Base-by-base conservation (phyloP, 1,139 yeast genomes). In the Blastobotrys niveus region DNA sequence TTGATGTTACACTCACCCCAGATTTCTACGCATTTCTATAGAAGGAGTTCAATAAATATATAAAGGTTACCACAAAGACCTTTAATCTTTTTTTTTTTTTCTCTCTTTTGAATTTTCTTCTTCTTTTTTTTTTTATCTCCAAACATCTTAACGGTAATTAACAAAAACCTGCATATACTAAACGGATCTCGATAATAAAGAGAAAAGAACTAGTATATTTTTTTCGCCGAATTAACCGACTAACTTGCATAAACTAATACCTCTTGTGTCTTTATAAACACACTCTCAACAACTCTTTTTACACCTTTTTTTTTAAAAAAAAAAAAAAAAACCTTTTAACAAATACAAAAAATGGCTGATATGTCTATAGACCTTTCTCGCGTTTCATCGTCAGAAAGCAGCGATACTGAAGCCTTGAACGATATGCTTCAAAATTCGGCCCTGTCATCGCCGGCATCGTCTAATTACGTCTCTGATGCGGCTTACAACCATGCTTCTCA, bases 351-450 rank as follows among this genome's bases (percentile, higher is more conserved):
- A 17, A 30, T 39, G 31, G 45, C 42, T 34, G 48, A 45, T 20
- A 42, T 45, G 24, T 22, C 36, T 22, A 38, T 45, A 12, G 48
- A 45, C 36, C 41, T 42, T 9, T 45, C 48, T 6, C 40, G 40
- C 17, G 40, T 45, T 20, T 44, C 50, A 10, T 42, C 47, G 7
- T 42, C 50, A 5, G 49, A 47, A 32, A 39, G 22, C 18, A 38
- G 43, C 32, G 50, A 47, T 17, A 42, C 27, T 39, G 50, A 47
- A 14, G 22, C 29, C 20, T 14, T 34, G 17, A 27, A 31, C n/a
- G 48, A 42, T 19, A 14, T 44, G 43, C 37, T 44, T 20, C 50
- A 47, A 37, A 43, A 47, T 34, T 47, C 50, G 8, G 50, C 45
- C 15, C 33, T 47, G 39, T 38, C 45, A 18, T 47, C 50, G 20